Evolutionary conservation across 2,329 filamentous ascomycete species (phyloP).

Genomic region (Sporothrix globosa): DNA sequence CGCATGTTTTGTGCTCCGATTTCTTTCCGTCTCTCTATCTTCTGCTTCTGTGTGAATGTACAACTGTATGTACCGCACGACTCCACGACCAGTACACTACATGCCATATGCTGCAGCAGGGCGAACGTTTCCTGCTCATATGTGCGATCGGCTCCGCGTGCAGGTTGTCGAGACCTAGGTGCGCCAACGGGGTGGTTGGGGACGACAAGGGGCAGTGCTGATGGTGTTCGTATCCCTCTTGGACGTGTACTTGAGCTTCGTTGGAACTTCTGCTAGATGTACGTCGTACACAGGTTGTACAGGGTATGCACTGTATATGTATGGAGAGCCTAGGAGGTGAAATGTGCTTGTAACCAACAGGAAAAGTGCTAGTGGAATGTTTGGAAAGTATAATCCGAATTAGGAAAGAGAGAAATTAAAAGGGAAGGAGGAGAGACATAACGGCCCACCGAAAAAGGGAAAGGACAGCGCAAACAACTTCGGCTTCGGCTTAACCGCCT

Average conservation of each 20-base stretch:
- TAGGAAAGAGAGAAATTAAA: constrained; percentile 8
- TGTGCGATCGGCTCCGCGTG: constrained; percentile 9
- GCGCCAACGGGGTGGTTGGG: not conserved
- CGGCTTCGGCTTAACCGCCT: constrained; percentile 16
- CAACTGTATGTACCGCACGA: not conserved
- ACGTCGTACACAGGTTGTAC: not conserved
- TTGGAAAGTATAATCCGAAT: constrained; percentile 2
- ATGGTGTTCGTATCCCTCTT: not conserved
- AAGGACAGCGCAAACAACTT: not conserved
- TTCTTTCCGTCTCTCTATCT: not conserved
- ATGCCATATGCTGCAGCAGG: not conserved
- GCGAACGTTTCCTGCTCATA: not conserved
- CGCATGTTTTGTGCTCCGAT: constrained; percentile 4
- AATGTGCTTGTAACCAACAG: not conserved
- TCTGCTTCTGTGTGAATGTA: not conserved
- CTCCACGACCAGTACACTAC: not conserved
- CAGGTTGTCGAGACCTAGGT: not conserved
- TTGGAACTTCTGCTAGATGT: not conserved
- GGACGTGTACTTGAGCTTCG: not conserved
- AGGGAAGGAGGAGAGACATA: not conserved
- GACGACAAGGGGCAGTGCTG: not conserved
- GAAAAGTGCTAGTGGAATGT: not conserved
- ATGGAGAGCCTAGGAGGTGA: not conserved
- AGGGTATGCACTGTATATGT: no score
- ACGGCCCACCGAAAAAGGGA: not conserved